Conservation (phyloP, 305 asterid genomes). For the Solanum hybrid region DNA sequence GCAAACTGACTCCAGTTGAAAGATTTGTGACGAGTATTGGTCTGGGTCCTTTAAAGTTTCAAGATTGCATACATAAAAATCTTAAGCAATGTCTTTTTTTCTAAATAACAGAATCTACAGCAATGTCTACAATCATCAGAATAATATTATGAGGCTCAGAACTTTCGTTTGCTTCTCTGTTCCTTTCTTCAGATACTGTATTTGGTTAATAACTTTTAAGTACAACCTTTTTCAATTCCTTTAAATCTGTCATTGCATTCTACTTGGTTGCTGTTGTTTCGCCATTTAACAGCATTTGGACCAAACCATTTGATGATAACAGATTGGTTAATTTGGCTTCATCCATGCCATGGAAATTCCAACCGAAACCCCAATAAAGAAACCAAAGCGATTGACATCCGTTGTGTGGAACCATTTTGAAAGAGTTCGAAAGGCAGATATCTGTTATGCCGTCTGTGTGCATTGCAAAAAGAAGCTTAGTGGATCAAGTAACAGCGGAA, state of each 20-base stretch:
- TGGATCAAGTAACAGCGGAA: slow-evolving; percentile 95
- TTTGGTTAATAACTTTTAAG: neutral
- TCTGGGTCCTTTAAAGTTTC: neutral
- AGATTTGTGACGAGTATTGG: neutral
- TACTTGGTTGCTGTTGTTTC: neutral
- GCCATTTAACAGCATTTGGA: neutral
- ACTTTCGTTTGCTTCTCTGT: neutral
- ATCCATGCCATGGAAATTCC: slow-evolving; percentile 57
- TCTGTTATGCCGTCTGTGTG: slow-evolving; percentile 80
- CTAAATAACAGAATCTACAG: neutral
- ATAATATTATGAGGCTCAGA: neutral
- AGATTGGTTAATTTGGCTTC: slow-evolving; percentile 3
- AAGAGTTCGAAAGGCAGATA: slow-evolving; percentile 75
- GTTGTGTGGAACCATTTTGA: slow-evolving; percentile 97
- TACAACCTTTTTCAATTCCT: neutral
- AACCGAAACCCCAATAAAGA: slow-evolving; percentile 67
- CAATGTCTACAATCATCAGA: neutral
- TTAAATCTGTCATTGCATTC: neutral
- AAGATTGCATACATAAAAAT: neutral
- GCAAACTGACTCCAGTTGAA: neutral
- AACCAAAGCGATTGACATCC: slow-evolving; percentile 86
- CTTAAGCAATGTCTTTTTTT: neutral
- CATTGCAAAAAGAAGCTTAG: slow-evolving; percentile 96
- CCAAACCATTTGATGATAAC: neutral
- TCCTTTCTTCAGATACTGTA: neutral